These are phyloP conservation scores for Claviceps capensis DNA, from an alignment of 2,329 filamentous ascomycete genomes.

Conservation along the genomic window DNA sequence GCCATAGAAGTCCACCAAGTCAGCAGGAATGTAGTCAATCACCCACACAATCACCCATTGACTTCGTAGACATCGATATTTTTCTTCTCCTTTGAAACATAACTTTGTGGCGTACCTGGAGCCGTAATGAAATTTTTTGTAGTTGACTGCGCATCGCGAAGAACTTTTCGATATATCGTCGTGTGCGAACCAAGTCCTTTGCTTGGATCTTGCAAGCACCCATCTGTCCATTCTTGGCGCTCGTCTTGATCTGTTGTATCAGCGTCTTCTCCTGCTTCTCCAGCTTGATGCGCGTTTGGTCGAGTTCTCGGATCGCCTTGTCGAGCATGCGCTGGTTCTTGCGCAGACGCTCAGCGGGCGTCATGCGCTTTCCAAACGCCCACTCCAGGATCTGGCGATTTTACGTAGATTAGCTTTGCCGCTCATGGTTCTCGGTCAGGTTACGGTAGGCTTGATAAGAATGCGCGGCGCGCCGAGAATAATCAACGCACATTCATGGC, in stretches of 20 bases:
- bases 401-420: conserved; percentile 6
- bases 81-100: background rate
- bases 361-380: conserved; percentile 99
- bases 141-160: conserved; percentile 96
- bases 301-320: conserved; percentile 91
- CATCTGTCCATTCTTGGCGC: conserved; percentile 94
- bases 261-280: conserved; percentile 99
- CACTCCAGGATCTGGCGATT: conserved; percentile 75
- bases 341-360: conserved; percentile 78
- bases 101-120: conserved; percentile 52
- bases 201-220: conserved; percentile 98
- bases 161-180: conserved; percentile 94
- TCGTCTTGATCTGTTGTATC: conserved; percentile 92
- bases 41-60: background rate
- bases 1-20: conserved; percentile 6
- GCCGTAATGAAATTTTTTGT: conserved; percentile 86
- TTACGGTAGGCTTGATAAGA: background rate
- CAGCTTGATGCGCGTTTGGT: conserved; percentile 86
- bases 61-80: background rate
- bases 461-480: background rate
- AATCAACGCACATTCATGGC: conserved; percentile 43
- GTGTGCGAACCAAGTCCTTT: conserved; percentile 86
- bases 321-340: conserved; percentile 95
- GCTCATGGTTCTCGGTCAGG: background rate
- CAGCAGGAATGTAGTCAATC: background rate